phyloP scores from a whole-genome alignment of 257 asterid species.

The Plantago elongata region DNA sequence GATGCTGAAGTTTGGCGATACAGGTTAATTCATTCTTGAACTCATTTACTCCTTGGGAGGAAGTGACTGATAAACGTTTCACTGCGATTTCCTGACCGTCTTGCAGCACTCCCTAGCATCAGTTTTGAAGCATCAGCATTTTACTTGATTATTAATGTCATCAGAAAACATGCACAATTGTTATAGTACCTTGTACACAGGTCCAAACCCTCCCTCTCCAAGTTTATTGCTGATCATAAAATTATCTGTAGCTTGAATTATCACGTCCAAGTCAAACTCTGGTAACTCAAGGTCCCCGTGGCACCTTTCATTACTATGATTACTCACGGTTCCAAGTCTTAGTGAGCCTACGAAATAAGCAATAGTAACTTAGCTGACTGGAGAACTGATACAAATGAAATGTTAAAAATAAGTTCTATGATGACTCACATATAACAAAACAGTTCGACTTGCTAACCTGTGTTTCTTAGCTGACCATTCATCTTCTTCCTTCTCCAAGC shows the following conservation, averaged over 20 bases:
- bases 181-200: constrained; percentile 30
- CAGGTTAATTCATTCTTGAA: constrained; percentile 36
- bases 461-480: constrained; percentile 3
- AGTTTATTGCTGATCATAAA: constrained; percentile 25
- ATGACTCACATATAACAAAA: neutral
- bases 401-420: too few relatives aligned
- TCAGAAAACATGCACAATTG: neutral
- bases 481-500: constrained; percentile 13
- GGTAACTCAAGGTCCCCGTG: constrained; percentile 24
- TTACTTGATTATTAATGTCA: neutral
- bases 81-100: constrained; percentile 33
- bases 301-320: neutral
- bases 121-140: neutral
- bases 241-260: constrained; percentile 25
- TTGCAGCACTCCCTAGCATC: constrained; percentile 22
- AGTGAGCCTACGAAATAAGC: too few relatives aligned
- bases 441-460: neutral
- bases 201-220: constrained; percentile 33
- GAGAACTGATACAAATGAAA: neutral
- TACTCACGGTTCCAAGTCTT: too few relatives aligned
- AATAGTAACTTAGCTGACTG: neutral
- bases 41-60: constrained; percentile 33
- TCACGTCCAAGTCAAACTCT: constrained; percentile 21
- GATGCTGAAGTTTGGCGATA: constrained; percentile 37
- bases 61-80: constrained; percentile 32